Evolutionary conservation across 768 basidiomycete species (phyloP).

Genomic region (Royoungia palumana): DNA sequence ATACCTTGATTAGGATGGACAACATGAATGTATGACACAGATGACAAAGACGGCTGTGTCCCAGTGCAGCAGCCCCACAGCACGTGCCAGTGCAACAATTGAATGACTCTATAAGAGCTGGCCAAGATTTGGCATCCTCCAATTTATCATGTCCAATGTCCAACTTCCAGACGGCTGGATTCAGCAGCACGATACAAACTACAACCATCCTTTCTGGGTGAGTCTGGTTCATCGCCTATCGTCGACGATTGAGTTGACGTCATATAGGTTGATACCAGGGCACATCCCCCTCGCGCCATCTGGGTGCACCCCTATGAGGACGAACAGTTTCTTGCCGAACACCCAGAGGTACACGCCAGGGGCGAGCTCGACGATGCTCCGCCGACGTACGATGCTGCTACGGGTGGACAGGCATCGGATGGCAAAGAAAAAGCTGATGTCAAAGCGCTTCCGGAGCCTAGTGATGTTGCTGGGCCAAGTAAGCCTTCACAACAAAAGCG

Average conservation of each 20-base stretch:
- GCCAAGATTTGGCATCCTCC: neutral
- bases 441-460: neutral
- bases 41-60: neutral
- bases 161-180: constrained; percentile 60
- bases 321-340: constrained; percentile 54
- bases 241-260: neutral
- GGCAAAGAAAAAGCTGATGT: constrained; percentile 2
- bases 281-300: constrained; percentile 59
- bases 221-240: neutral
- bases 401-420: constrained; percentile 30
- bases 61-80: constrained; percentile 15
- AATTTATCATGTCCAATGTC: constrained; percentile 22
- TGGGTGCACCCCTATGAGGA: constrained; percentile 77
- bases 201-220: constrained; percentile 51
- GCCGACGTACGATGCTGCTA: constrained; percentile 26
- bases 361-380: constrained; percentile 19
- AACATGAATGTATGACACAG: neutral
- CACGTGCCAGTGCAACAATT: constrained; percentile 6
- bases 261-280: constrained; percentile 58
- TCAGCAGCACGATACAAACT: constrained; percentile 40
- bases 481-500: constrained; percentile 35
- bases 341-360: constrained; percentile 47
- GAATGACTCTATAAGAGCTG: neutral
- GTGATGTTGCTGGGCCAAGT: neutral
- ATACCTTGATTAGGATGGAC: neutral